Conservation (phyloP, 2,329 filamentous ascomycete genomes). For the Paecilomyces variotii region DNA sequence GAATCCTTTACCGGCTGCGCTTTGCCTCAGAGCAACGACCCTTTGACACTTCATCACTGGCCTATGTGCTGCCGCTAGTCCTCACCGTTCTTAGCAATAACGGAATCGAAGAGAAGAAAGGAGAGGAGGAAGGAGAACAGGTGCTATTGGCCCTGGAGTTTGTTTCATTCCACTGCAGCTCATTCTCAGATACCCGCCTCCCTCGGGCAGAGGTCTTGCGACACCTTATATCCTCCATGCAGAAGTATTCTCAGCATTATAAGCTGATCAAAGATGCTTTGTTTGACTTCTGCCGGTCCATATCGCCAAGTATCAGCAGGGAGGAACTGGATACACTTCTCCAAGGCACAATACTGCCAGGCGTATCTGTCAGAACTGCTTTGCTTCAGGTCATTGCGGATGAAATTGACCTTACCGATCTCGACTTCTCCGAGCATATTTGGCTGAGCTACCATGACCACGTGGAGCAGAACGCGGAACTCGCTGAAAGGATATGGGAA, state of each 20-base stretch:
- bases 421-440: conserved; percentile 79
- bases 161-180: conserved; percentile 76
- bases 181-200: conserved; percentile 64
- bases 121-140: conserved; percentile 81
- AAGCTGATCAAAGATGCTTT: conserved; percentile 91
- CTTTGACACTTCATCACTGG: conserved; percentile 79
- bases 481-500: conserved; percentile 87
- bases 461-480: conserved; percentile 72
- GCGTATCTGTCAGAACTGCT: conserved; percentile 71
- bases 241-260: conserved; percentile 84
- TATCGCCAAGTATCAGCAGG: conserved; percentile 69
- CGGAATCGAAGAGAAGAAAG: conserved; percentile 56
- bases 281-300: conserved; percentile 71
- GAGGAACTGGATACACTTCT: conserved; percentile 70
- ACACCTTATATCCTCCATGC: conserved; percentile 72
- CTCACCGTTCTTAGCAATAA: conserved; percentile 71
- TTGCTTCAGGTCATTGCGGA: conserved; percentile 83
- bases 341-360: conserved; percentile 67
- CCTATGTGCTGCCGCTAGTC: conserved; percentile 77
- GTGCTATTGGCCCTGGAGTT: conserved; percentile 83
- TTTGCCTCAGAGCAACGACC: conserved; percentile 91
- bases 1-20: conserved; percentile 81
- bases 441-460: conserved; percentile 93
- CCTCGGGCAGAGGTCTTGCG: conserved; percentile 68
- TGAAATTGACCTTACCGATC: conserved; percentile 84